Evolutionary conservation across 23 red algal species (phyloP).

Genomic region (Rhodosorus marinus): DNA sequence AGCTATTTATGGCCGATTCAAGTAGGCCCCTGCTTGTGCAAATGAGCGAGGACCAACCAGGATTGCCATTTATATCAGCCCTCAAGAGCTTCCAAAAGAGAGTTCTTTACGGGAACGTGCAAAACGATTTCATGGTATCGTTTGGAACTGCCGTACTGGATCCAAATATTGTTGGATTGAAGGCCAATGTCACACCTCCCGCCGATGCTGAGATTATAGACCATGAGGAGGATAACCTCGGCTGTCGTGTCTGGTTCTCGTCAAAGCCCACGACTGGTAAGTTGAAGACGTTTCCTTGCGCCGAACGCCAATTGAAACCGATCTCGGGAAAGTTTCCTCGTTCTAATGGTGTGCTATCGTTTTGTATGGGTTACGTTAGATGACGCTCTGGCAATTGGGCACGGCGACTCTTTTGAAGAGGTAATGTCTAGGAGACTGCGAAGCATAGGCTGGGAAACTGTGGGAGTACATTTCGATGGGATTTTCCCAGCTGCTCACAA

Average conservation of each 20-base stretch:
- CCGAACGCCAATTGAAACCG: no score
- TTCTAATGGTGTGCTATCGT: no score
- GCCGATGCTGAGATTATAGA: background rate
- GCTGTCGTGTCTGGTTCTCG: constrained; percentile 2
- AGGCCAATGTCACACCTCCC: background rate
- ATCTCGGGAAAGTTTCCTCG: no score
- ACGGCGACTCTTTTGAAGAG: no score
- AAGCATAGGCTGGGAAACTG: constrained; percentile 17
- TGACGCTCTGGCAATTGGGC: no score
- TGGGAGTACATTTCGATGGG: constrained; percentile 29
- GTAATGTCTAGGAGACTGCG: constrained; percentile 17
- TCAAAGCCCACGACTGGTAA: background rate
- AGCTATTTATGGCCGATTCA: background rate
- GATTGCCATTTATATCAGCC: constrained; percentile 12
- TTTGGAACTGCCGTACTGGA: constrained; percentile 49
- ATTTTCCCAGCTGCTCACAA: constrained; percentile 38
- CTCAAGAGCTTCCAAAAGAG: constrained; percentile 11
- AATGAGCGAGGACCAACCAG: background rate
- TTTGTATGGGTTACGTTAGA: no score
- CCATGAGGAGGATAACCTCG: background rate
- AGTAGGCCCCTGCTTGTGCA: background rate
- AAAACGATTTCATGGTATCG: constrained; percentile 54
- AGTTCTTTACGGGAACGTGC: constrained; percentile 26
- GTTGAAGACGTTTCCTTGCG: background rate
- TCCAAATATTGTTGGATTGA: background rate